phyloP scores from a whole-genome alignment of 2,329 filamentous ascomycete species.

The Phialophora expanda region DNA sequence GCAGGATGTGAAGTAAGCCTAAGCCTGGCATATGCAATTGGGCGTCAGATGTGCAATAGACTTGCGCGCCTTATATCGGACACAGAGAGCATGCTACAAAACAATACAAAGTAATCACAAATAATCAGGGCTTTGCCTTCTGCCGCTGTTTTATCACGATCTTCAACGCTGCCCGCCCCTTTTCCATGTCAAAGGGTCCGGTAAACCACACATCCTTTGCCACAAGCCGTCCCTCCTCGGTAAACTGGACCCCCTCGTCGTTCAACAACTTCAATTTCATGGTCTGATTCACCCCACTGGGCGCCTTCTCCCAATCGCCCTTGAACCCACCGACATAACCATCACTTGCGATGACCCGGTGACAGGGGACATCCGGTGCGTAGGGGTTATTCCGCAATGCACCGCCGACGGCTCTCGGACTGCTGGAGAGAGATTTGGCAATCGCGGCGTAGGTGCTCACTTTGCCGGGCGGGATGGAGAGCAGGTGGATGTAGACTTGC shows the following conservation, averaged over 20 bases:
- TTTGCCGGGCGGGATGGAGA: conserved; percentile 74
- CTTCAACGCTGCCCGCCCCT: conserved; percentile 10
- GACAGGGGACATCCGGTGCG: conserved; percentile 52
- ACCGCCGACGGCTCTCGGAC: conserved; percentile 47
- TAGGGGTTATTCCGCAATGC: conserved; percentile 52
- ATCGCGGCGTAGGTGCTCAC: conserved; percentile 80
- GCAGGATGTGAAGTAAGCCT: conserved; percentile 16
- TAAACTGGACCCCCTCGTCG: conserved; percentile 47
- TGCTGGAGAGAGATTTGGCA: conserved; percentile 56
- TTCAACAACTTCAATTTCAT: conserved; percentile 46
- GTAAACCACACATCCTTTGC: conserved; percentile 31
- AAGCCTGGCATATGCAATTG: conserved; percentile 26
- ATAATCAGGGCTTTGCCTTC: neutral
- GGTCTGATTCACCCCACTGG: conserved; percentile 52
- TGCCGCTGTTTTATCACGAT: conserved; percentile 4
- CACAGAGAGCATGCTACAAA: conserved; percentile 11
- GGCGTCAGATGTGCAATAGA: conserved; percentile 28
- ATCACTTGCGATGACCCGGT: conserved; percentile 43
- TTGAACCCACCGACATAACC: conserved; percentile 54
- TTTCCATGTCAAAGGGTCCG: conserved; percentile 31
- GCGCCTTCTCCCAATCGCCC: conserved; percentile 56
- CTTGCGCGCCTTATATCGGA: conserved; percentile 18
- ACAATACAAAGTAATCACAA: conserved; percentile 18
- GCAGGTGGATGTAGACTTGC: conserved; percentile 70
- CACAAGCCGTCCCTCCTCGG: conserved; percentile 38